Base-by-base conservation (phyloP, 345 rosid genomes). In the Laguncularia racemosa region DNA sequence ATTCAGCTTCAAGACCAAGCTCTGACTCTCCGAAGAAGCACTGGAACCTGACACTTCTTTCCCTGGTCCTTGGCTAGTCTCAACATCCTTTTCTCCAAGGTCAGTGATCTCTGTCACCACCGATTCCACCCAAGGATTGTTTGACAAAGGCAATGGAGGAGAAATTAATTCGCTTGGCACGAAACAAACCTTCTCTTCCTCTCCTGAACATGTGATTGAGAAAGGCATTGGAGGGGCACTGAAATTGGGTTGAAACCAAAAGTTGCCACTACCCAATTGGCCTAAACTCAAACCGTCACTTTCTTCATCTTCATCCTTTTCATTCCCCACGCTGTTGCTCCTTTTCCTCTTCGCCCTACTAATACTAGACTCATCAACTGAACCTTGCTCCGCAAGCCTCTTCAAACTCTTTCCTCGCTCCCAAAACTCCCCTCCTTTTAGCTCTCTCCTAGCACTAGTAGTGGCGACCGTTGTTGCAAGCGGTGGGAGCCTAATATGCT, bases 21-120 rank as follows among this genome's bases (percentile, higher is more conserved):
- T 81, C 9, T 68, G 76, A 67, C 87, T 85, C 53, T 85, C 92
- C 16, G 96, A 87, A 44, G 96, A 93, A 60, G 81, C 65, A 46
- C 92, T 89, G 23, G 99, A 83, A 64, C 85, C 95, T 3, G 95
- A 87, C 52, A 81, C 81, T 74, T 93, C 96, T 61, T 68, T 82
- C 38, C 55, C 83, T 1, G 75, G 76, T 68, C 80, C 73, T 18
- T 67, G 88, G 67, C 80, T 78, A 59, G 85, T 74, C 66, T 81
- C 86, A 19, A 63, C 78, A 1, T 74, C 90, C 58, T 84, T 83
- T 53, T 81, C 96, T 0, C 90, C 92, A 1, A 83, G 26, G 21
- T 81, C 85, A 49, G 91, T 76, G 72, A 92, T 78, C 79, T 84
- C 84, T 0, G 83, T 86, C 44, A 91, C 75, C 4, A 78, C 79